Conservation (phyloP, 345 rosid genomes). For the Syzygium jambos region DNA sequence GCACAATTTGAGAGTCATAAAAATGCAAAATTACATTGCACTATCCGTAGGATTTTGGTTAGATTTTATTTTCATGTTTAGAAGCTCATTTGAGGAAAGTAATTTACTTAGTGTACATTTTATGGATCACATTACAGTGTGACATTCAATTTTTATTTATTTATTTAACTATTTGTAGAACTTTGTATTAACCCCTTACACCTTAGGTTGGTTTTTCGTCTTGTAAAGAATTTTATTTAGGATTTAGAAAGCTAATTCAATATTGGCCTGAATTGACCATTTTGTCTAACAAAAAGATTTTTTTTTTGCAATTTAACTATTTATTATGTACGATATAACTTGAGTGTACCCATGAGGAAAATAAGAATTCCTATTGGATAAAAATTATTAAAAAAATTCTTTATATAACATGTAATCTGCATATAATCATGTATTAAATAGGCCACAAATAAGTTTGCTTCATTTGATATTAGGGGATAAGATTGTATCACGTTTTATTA, state of each 20-base stretch:
- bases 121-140: too few relatives aligned
- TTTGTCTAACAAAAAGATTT: neutral
- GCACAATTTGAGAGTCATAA: neutral
- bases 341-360: too few relatives aligned
- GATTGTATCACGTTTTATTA: neutral
- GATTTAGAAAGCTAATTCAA: neutral
- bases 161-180: neutral
- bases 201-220: neutral
- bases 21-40: neutral
- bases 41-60: neutral
- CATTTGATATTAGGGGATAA: neutral
- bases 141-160: neutral
- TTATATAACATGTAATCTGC: neutral
- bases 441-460: neutral
- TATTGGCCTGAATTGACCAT: neutral
- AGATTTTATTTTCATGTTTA: neutral
- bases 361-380: too few relatives aligned
- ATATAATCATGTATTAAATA: neutral
- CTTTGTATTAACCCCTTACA: too few relatives aligned
- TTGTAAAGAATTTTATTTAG: neutral
- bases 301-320: too few relatives aligned
- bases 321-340: too few relatives aligned
- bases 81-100: neutral
- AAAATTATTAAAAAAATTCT: too few relatives aligned
- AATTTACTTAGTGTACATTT: neutral